phyloP scores from a whole-genome alignment of 169 alveolate genomes.

The Theileria sp. region DNA sequence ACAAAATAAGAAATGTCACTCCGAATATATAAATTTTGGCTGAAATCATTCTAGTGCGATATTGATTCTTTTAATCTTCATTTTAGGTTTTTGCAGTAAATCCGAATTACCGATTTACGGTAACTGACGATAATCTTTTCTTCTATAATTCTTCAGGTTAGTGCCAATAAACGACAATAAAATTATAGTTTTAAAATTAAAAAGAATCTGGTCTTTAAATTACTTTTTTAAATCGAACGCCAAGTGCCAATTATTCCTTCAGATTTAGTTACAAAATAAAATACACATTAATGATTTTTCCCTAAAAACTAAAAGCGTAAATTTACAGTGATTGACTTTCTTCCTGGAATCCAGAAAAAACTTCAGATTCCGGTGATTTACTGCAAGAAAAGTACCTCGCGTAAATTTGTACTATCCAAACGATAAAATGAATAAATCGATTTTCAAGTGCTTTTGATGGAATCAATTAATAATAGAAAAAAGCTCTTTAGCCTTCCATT shows the following conservation, averaged over 20 bases:
- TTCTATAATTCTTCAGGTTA: neutral
- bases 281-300: neutral
- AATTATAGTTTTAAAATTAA: too few species aligned
- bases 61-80: neutral
- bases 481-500: neutral
- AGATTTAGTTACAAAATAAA: neutral
- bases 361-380: neutral
- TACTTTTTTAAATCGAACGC: neutral
- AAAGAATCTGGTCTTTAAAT: neutral
- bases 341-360: neutral
- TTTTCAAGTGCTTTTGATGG: neutral
- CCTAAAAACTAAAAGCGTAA: neutral
- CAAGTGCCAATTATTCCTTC: neutral
- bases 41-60: neutral
- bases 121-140: neutral
- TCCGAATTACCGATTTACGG: neutral
- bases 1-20: neutral
- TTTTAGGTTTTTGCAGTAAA: neutral
- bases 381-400: neutral
- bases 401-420: neutral
- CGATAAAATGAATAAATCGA: neutral
- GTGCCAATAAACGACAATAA: neutral
- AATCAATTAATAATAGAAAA: neutral
- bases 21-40: neutral
- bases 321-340: neutral